These are phyloP conservation scores for Boletus rex-veris DNA, from an alignment of 768 basidiomycete species.

Conservation along the genomic window DNA sequence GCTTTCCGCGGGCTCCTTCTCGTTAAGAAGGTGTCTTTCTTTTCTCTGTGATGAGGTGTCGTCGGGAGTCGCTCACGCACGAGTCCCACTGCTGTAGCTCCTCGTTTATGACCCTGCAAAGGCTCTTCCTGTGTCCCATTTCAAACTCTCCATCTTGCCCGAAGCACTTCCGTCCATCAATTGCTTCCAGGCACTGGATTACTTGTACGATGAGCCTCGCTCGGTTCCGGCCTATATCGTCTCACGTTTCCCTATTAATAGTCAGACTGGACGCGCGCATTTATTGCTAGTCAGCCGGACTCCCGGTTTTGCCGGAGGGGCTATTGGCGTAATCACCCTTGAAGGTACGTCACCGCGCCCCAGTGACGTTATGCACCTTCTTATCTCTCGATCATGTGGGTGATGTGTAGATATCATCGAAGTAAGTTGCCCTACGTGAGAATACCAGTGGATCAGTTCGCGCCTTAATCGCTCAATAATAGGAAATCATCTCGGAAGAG, in stretches of 20 bases:
- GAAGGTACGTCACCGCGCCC: constrained; percentile 49
- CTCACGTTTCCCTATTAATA: constrained; percentile 54
- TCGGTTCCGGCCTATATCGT: background rate
- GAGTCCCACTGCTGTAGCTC: constrained; percentile 44
- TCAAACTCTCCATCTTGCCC: constrained; percentile 79
- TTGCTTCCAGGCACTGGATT: constrained; percentile 93
- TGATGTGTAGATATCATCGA: constrained; percentile 67
- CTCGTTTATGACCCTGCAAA: constrained; percentile 87
- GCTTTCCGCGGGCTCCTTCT: constrained; percentile 81
- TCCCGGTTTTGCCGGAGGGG: constrained; percentile 80
- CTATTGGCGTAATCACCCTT: constrained; percentile 86
- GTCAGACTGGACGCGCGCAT: constrained; percentile 94
- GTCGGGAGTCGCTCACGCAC: background rate
- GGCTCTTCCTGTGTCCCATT: constrained; percentile 66
- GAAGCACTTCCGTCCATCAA: constrained; percentile 88
- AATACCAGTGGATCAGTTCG: background rate
- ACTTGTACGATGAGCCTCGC: constrained; percentile 53
- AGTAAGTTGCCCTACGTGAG: constrained; percentile 29
- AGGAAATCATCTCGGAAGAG: constrained; percentile 95
- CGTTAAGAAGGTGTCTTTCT: constrained; percentile 65
- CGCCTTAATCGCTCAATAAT: constrained; percentile 9
- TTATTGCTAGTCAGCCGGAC: constrained; percentile 80
- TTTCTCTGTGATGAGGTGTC: background rate
- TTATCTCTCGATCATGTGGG: background rate
- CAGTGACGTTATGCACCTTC: background rate